Evolutionary conservation across 495 filamentous ascomycete genomes (phyloP).

Genomic region (Lichina pygmaea): DNA sequence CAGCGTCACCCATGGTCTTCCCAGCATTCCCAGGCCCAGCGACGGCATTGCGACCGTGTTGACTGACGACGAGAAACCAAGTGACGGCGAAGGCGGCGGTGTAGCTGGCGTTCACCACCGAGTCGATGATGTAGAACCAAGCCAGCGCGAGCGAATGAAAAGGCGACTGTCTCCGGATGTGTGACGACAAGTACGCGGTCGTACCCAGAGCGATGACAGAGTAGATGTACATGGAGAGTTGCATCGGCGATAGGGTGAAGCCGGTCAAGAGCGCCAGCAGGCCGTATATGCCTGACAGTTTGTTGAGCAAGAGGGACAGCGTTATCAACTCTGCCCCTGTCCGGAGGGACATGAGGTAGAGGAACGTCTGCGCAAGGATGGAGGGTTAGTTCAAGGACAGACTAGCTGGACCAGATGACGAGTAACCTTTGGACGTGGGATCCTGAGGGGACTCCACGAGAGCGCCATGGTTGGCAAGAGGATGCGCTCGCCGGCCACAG

Average conservation of each 20-base stretch:
- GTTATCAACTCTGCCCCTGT: slow-evolving; percentile 63
- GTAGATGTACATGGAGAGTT: slow-evolving; percentile 65
- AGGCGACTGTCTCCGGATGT: slow-evolving; percentile 40
- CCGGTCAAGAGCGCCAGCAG: slow-evolving; percentile 67
- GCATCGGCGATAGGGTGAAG: slow-evolving; percentile 33
- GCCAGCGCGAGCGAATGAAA: slow-evolving; percentile 42
- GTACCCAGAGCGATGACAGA: slow-evolving; percentile 38
- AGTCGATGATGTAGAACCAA: slow-evolving; percentile 60
- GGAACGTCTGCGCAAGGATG: slow-evolving; percentile 30
- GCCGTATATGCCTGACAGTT: slow-evolving; percentile 66
- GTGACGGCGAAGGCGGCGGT: slow-evolving; percentile 52
- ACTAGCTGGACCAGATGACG: neutral
- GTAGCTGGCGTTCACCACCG: slow-evolving; percentile 46
- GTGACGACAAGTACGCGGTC: slow-evolving; percentile 33
- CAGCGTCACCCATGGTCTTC: slow-evolving; percentile 30
- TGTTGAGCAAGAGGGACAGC: slow-evolving; percentile 60
- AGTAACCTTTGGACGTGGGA: neutral
- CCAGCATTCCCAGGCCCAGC: slow-evolving; percentile 15
- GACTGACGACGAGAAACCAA: slow-evolving; percentile 53
- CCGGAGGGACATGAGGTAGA: slow-evolving; percentile 60
- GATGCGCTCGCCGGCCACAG: neutral
- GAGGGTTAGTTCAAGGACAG: too few species aligned
- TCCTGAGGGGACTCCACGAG: neutral
- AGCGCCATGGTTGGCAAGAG: neutral
- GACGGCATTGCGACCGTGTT: slow-evolving; percentile 18